Base-by-base conservation (phyloP, 805 yeast genomes). In the Naumovozyma dairenensis region DNA sequence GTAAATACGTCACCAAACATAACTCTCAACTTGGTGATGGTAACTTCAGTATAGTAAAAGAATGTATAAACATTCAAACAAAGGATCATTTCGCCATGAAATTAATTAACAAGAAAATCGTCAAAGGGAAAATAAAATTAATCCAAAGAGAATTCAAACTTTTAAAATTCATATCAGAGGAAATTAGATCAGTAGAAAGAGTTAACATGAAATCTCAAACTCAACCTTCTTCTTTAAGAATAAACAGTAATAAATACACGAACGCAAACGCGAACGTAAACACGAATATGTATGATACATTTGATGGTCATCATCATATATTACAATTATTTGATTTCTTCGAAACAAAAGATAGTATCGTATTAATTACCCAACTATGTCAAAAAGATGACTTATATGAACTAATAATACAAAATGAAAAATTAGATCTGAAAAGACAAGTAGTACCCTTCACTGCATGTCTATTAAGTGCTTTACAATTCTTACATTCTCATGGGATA, bases 301-400 rank as follows among this genome's bases (percentile, higher is more conserved):
- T 56, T 27, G 46, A 67, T 16, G 62, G 62, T 1, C 61, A 58
- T 33, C 62, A 58, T 32, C 73, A 77, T 49, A 66, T 80, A 10
- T 59, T 80, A 34, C 77, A 77, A 25, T 55, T 80, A 33, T 65
- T 74, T 7, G 87, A 80, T 57, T 75, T 69, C 55, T 80, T 80
- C 51, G 86, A 80, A 51, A 80, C 89, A 0, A 60, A 63, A 4
- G 69, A 72, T 35, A 63, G 66, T 44, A 58, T 72, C 24, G 71
- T 61, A 32, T 49, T 80, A 30, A 71, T 80, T 27, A 79, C 86
- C 1, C 82, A 78, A 45, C 58, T 80, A 29, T 83, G 85, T 26
- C 56, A 55, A 10, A 80, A 82, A 12, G 80, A 82, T 16, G 89
- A 80, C 46, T 61, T 80, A 31, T 80, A 75, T 48, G 80, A 77